A percentile compares a stretch with the other conserved stretches of the same genome.
Evolutionary conservation across 768 basidiomycete species (phyloP).

Genomic region (Termitomyces sp.): DNA sequence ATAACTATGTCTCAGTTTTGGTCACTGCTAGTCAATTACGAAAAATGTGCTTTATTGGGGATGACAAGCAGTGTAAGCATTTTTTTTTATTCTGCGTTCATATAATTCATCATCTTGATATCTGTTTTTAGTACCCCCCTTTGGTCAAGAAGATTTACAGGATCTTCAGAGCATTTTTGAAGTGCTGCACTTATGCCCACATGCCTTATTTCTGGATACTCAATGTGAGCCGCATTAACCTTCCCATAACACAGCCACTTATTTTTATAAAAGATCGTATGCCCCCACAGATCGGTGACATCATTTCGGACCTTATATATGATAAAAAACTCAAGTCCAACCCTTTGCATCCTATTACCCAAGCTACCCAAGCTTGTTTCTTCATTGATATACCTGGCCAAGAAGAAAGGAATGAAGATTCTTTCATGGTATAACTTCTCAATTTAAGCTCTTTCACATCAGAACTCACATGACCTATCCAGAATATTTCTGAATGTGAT

Average conservation of each 20-base stretch:
- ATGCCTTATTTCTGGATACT: slow-evolving; percentile 55
- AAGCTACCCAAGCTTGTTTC: slow-evolving; percentile 41
- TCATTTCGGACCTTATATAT: slow-evolving; percentile 69
- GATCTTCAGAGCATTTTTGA: slow-evolving; percentile 77
- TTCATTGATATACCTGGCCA: slow-evolving; percentile 55
- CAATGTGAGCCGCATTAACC: slow-evolving; percentile 53
- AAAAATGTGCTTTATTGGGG: slow-evolving; percentile 60
- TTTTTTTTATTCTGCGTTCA: slow-evolving; percentile 8
- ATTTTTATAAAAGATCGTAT: slow-evolving; percentile 57
- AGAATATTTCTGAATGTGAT: slow-evolving; percentile 60
- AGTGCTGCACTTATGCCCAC: slow-evolving; percentile 46
- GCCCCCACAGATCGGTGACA: slow-evolving; percentile 72
- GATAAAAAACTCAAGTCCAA: slow-evolving; percentile 50
- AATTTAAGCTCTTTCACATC: background rate
- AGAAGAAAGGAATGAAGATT: slow-evolving; percentile 26
- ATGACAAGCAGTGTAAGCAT: slow-evolving; percentile 56
- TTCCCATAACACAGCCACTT: slow-evolving; percentile 5
- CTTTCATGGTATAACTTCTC: slow-evolving; percentile 27
- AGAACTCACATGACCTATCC: background rate
- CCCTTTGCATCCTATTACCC: slow-evolving; percentile 42
- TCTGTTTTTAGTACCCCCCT: slow-evolving; percentile 60
- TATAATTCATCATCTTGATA: slow-evolving; percentile 7
- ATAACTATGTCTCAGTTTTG: slow-evolving; percentile 41
- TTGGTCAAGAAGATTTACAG: slow-evolving; percentile 64
- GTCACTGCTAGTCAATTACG: slow-evolving; percentile 29